Evolutionary conservation across 306 rosid genomes (phyloP).

Genomic region (Quercus aquifolioides): DNA sequence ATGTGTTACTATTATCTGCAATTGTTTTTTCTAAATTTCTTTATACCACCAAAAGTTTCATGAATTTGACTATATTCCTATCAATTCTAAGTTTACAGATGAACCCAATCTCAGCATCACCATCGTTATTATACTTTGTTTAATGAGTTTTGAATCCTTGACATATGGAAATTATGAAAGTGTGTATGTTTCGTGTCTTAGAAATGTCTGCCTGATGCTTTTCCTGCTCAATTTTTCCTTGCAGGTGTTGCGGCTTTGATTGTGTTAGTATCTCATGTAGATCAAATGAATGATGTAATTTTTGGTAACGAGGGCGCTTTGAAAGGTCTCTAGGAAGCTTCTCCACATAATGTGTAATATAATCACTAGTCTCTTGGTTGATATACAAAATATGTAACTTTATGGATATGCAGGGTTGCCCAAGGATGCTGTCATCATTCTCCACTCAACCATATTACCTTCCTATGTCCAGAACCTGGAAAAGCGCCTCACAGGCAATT

Average conservation of each 20-base stretch:
- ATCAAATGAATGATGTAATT: conserved; percentile 46
- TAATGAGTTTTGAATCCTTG: background rate
- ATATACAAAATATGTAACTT: conserved; percentile 9
- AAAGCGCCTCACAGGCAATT: conserved; percentile 58
- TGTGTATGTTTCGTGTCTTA: background rate
- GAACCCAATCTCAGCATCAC: background rate
- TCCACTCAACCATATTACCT: conserved; percentile 51
- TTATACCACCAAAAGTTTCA: background rate
- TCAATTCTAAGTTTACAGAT: background rate
- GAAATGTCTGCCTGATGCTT: conserved; percentile 14
- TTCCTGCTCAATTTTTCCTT: conserved; percentile 22
- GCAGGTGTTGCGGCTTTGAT: conserved; percentile 75
- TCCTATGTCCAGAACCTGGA: conserved; percentile 45
- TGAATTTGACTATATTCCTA: background rate
- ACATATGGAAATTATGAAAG: background rate
- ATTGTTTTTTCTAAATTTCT: background rate
- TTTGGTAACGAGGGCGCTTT: conserved; percentile 46
- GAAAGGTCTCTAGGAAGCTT: conserved; percentile 45
- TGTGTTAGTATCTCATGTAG: conserved; percentile 44
- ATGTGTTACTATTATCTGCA: no score
- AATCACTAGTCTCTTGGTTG: conserved; percentile 26
- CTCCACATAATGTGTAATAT: conserved; percentile 9
- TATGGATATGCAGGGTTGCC: conserved; percentile 55
- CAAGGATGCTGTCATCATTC: conserved; percentile 56
- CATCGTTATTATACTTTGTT: background rate